Conservation (phyloP, 1,284 basidiomycete species). For the Rhodotorula sp. region DNA sequence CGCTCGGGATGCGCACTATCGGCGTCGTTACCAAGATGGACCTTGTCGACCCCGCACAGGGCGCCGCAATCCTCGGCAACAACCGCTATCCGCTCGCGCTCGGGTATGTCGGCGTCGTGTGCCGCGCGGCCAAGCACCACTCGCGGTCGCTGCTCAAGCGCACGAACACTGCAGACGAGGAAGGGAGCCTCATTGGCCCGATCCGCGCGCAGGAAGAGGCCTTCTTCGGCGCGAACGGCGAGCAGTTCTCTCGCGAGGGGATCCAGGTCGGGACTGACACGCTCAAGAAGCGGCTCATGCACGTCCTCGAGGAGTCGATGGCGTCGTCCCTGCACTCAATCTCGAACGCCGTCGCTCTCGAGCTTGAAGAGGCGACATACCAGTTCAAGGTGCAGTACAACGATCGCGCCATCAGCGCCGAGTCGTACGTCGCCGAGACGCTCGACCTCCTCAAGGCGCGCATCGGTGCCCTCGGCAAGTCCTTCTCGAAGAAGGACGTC, state of each 20-base stretch:
- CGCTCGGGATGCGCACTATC: slow-evolving; percentile 89
- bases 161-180: slow-evolving; percentile 33
- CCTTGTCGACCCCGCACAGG: slow-evolving; percentile 80
- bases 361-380: slow-evolving; percentile 93
- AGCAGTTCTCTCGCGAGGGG: slow-evolving; percentile 62
- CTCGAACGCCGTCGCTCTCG: slow-evolving; percentile 92
- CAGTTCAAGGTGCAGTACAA: slow-evolving; percentile 99
- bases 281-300: slow-evolving; percentile 85
- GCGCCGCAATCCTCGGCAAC: slow-evolving; percentile 77
- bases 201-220: slow-evolving; percentile 73
- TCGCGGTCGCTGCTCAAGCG: slow-evolving; percentile 39
- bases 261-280: slow-evolving; percentile 89
- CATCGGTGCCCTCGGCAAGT: slow-evolving; percentile 81
- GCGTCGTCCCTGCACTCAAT: slow-evolving; percentile 91
- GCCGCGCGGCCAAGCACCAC: slow-evolving; percentile 62
- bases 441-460: slow-evolving; percentile 88
- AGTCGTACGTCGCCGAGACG: slow-evolving; percentile 96
- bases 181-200: slow-evolving; percentile 56
- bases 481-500: slow-evolving; percentile 87
- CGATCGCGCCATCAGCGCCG: slow-evolving; percentile 88
- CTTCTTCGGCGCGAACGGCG: slow-evolving; percentile 73
- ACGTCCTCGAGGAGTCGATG: slow-evolving; percentile 96
- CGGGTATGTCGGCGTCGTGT: slow-evolving; percentile 96
- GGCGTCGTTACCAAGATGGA: slow-evolving; percentile 99
- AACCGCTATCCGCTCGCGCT: slow-evolving; percentile 96